Base-by-base conservation (phyloP, 768 basidiomycete species). In the Mycena haematopus region DNA sequence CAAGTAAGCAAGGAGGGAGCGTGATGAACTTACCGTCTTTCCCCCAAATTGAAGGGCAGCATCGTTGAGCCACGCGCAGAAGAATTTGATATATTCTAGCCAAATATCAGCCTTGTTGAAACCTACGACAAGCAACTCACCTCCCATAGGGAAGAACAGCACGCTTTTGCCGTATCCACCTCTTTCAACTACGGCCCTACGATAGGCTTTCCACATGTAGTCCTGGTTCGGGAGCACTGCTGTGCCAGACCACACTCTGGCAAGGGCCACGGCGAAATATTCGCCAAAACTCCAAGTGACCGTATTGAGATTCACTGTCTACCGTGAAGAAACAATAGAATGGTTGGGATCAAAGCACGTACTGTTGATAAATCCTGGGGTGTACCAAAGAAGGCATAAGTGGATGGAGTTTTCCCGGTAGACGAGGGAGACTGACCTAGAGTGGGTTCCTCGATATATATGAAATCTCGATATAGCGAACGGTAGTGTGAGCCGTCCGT, bases 381-480 rank as follows among this genome's bases (percentile, higher is more conserved):
- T 73, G 6, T 6, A 36, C 2, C 8, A 14, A 15, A 36, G 6
- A 9, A 45, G 44, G 22, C 44, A 45, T 10, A n/a, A 45, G 17
- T 45, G 1, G 22, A 45, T 22, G 40, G 21, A 11, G 22, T 22
- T 10, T 45, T 5, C 21, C 6, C 22, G 6, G 4, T 45, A 21
- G 6, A 7, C 17, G 21, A 45, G 40, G 10, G n/a, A 45, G 22
- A 45, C 11, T 24, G 11, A 45, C 44, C 44, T 1, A 75, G 65
- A 7, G 75, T 73, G 1, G 75, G 74, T 44, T 77, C 74, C 4
- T 73, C 70, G 46, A 77, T 74, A 66, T 75, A 76, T 35, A 72
- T 69, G 5, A 72, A 66, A 31, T 75, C 70, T 44, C 67, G 70
- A 59, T 71, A 70, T 6, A 76, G 65, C 25, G 71, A 69, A 15